Conservation (phyloP, 805 yeast genomes). For the Sugiyamaella lignohabitans region DNA sequence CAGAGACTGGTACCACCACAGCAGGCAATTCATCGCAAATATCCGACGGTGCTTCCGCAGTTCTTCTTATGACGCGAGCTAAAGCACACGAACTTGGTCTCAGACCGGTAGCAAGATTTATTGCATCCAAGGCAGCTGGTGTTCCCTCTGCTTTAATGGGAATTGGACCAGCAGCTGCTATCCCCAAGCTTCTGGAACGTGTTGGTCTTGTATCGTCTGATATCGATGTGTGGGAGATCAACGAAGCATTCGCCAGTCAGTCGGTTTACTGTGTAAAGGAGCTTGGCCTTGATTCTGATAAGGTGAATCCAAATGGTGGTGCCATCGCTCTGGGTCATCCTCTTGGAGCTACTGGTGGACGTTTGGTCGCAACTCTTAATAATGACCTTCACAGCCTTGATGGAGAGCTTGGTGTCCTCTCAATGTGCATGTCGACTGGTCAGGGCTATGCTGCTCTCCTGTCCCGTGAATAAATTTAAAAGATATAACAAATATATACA, state of each 20-base stretch:
- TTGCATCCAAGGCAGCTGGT: constrained; percentile 91
- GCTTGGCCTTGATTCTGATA: constrained; percentile 51
- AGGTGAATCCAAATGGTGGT: constrained; percentile 84
- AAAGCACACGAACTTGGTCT: constrained; percentile 69
- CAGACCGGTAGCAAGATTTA: constrained; percentile 70
- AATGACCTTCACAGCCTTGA: constrained; percentile 31
- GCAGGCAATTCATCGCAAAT: constrained; percentile 88
- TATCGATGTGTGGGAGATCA: constrained; percentile 76
- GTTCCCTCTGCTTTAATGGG: constrained; percentile 81
- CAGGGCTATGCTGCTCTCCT: constrained; percentile 37
- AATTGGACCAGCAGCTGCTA: constrained; percentile 80
- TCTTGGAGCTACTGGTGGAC: constrained; percentile 58
- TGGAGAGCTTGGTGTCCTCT: constrained; percentile 34
- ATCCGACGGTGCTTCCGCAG: constrained; percentile 90
- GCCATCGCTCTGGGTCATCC: constrained; percentile 94
- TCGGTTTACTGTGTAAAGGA: constrained; percentile 75
- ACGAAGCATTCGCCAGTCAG: constrained; percentile 87
- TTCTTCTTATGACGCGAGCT: constrained; percentile 64
- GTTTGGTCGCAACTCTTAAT: constrained; percentile 34
- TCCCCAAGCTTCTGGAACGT: constrained; percentile 80
- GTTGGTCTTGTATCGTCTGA: constrained; percentile 53
- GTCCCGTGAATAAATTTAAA: neutral
- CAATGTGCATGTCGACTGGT: constrained; percentile 40
- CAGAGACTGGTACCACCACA: constrained; percentile 81
- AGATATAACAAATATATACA: no score